These are phyloP conservation scores for Chaetoscypha palmicola DNA, from an alignment of 2,329 filamentous ascomycete genomes.

Conservation along the genomic window DNA sequence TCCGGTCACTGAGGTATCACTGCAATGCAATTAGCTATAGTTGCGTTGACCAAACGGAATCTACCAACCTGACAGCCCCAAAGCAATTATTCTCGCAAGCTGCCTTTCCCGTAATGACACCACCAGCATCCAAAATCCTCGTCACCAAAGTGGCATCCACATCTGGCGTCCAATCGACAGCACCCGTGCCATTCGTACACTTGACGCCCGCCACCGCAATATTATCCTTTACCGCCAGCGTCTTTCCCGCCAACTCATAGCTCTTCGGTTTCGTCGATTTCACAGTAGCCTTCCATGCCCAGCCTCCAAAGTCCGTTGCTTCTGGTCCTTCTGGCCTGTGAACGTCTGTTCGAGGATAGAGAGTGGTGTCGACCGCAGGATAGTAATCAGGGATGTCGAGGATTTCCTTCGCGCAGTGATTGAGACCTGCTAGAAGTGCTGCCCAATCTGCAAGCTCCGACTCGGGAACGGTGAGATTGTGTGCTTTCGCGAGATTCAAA, in stretches of 20 bases:
- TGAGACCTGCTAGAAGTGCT: slow-evolving; percentile 18
- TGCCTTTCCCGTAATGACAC: slow-evolving; percentile 20
- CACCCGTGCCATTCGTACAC: slow-evolving; percentile 23
- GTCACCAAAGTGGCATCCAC: slow-evolving; percentile 22
- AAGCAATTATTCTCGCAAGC: slow-evolving; percentile 26
- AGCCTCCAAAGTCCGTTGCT: slow-evolving; percentile 20
- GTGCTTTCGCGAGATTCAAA: slow-evolving; percentile 9
- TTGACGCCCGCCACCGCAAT: slow-evolving; percentile 20
- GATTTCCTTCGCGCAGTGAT: slow-evolving; percentile 21
- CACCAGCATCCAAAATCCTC: slow-evolving; percentile 21
- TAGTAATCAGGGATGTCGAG: slow-evolving; percentile 18
- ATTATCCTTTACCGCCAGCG: slow-evolving; percentile 23
- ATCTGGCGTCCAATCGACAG: slow-evolving; percentile 19
- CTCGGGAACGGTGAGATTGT: slow-evolving; percentile 14
- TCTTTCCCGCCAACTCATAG: slow-evolving; percentile 14
- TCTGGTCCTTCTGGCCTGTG: slow-evolving; percentile 13
- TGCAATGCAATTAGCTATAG: neutral
- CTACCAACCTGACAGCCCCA: slow-evolving; percentile 19
- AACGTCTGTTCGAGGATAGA: slow-evolving; percentile 23
- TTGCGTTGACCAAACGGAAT: neutral
- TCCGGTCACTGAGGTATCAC: slow-evolving; percentile 21
- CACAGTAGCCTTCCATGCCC: slow-evolving; percentile 41
- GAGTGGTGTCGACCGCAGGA: slow-evolving; percentile 13
- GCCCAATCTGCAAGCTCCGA: slow-evolving; percentile 17
- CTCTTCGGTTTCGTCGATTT: slow-evolving; percentile 27